Conservation (phyloP, 192 early-diverging fungal species). For the Coemansia sp. region DNA sequence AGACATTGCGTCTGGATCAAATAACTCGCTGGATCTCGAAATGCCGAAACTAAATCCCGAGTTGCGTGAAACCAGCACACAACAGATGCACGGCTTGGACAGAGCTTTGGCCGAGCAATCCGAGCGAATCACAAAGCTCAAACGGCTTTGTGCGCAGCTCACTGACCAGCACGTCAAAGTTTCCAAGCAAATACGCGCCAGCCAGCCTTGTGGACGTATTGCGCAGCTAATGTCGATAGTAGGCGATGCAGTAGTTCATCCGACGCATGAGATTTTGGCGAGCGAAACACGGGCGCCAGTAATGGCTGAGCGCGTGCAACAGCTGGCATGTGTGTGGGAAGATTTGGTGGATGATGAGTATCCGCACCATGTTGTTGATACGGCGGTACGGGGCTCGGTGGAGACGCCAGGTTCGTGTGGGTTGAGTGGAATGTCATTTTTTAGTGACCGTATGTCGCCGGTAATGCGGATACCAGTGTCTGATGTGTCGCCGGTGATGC, state of each 20-base stretch:
- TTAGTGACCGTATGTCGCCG: slow-evolving; percentile 5
- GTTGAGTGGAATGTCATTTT: slow-evolving; percentile 9
- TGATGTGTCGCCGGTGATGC: background rate
- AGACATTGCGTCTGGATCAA: background rate
- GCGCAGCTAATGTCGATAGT: background rate
- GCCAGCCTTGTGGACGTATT: background rate
- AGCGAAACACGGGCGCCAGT: background rate
- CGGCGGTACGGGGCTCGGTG: background rate
- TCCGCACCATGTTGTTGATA: slow-evolving; percentile 5
- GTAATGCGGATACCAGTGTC: too few relatives aligned
- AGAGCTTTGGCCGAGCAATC: slow-evolving; percentile 10
- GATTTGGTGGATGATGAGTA: slow-evolving; percentile 17
- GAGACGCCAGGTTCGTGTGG: slow-evolving; percentile 7
- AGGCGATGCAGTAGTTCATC: background rate
- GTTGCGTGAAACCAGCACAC: background rate
- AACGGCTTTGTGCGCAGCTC: slow-evolving; percentile 30
- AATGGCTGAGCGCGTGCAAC: slow-evolving; percentile 11
- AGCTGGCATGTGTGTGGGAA: slow-evolving; percentile 32
- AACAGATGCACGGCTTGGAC: slow-evolving; percentile 13
- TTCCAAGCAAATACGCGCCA: background rate
- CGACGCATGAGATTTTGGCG: background rate
- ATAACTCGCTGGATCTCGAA: background rate
- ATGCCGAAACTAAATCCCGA: background rate
- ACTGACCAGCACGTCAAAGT: slow-evolving; percentile 17
- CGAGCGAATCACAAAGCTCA: slow-evolving; percentile 22